Base-by-base conservation (phyloP, 2,329 filamentous ascomycete genomes). In the Aspergillus neotritici region DNA sequence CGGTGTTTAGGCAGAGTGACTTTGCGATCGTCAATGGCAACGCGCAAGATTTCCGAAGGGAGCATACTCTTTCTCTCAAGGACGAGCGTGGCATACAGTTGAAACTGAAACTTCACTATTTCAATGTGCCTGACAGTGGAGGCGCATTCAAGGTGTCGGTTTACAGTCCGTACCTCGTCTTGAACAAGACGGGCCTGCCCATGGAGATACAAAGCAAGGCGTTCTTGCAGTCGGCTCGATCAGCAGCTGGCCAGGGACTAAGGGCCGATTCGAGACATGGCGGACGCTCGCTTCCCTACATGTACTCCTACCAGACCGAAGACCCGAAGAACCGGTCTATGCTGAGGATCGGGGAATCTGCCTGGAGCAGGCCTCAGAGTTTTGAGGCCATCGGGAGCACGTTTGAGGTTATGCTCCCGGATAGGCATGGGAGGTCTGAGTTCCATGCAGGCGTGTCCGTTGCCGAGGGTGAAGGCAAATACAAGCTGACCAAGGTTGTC, bases 351-450 rank as follows among this genome's bases (percentile, higher is more conserved):
- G 88, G 86, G 4, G 86, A 94, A 42, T 96, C 93, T 1, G 80
- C 83, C 47, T 98, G 93, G 94, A 97, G 93, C 69, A 95, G 93
- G 62, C 88, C 91, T 1, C 91, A 97, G 63, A 96, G 88, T 76
- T 95, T 98, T 57, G 94, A 98, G 61, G 93, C 93, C 14, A 93
- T 98, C 51, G 93, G 93, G 28, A 97, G 91, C 58, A 89, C 85
- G 1, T 84, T 88, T 12, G 90, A 96, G 55, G 86, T 95, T 30
- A 79, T 93, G 29, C 75, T 98, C 29, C 84, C 86, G 38, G 87
- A 89, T 0, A 69, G 78, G 2, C 78, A 77, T 33, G 83, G 79
- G 34, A 74, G 78, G 49, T 83, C 83, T 2, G 93, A 98, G 64
- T 90, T 97, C 58, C 89, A 97, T 57, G 77, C 94, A 5, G 93